Percentiles rank a stretch among this genome's conserved stretches.
Evolutionary conservation across 1,284 basidiomycete genomes (phyloP).

Genomic region (Rhodotorula mucilaginosa): DNA sequence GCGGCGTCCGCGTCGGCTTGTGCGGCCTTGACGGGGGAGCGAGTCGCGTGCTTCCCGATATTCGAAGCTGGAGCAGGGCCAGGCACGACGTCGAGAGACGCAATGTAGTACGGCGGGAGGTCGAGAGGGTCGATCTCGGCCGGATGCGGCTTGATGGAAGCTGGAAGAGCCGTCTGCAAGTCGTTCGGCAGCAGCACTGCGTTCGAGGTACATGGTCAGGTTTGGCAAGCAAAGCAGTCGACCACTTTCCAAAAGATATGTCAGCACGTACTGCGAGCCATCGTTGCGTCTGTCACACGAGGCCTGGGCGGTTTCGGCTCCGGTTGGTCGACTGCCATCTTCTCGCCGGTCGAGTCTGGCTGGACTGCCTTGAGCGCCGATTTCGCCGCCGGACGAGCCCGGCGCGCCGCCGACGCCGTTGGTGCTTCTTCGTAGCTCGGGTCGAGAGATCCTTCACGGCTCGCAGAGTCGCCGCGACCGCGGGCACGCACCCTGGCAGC

Average conservation of each 20-base stretch:
- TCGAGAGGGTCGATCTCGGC: slow-evolving; percentile 24
- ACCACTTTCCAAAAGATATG: background rate
- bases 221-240: background rate
- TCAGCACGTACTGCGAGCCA: background rate
- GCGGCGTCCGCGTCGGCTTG: too few species aligned
- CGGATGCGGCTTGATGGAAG: slow-evolving; percentile 13
- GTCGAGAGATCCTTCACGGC: slow-evolving; percentile 9
- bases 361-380: slow-evolving; percentile 8
- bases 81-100: background rate
- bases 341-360: background rate
- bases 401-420: background rate
- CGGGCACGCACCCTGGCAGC: background rate
- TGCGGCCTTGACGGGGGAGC: too few species aligned
- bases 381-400: slow-evolving; percentile 9
- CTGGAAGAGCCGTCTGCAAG: slow-evolving; percentile 9
- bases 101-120: slow-evolving; percentile 21
- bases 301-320: background rate
- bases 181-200: slow-evolving; percentile 28
- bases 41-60: too few species aligned
- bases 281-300: background rate
- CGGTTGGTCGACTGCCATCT: background rate
- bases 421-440: background rate
- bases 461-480: background rate
- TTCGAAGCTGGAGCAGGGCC: background rate
- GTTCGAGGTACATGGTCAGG: too few species aligned